Conservation (phyloP, 2,329 filamentous ascomycete species). For the Parafenestella ontariensis region DNA sequence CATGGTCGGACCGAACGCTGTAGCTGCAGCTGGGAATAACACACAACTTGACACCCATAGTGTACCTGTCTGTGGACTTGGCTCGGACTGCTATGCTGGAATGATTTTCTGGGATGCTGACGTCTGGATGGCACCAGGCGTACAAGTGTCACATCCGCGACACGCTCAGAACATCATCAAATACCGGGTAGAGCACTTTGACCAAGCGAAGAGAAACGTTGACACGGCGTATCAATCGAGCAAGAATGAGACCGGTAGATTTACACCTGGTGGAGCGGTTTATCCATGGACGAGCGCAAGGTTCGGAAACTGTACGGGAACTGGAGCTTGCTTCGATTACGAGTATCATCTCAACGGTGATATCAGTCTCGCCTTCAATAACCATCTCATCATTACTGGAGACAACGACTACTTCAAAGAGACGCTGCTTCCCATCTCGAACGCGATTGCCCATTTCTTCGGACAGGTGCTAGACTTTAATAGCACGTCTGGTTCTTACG, state of each 20-base stretch:
- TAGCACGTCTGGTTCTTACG: conserved; percentile 46
- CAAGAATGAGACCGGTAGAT: conserved; percentile 64
- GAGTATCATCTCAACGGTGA: conserved; percentile 76
- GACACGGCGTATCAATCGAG: conserved; percentile 63
- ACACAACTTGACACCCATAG: conserved; percentile 66
- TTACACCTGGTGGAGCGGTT: conserved; percentile 64
- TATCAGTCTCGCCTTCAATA: conserved; percentile 68
- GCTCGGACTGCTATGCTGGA: conserved; percentile 72
- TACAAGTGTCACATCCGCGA: conserved; percentile 69
- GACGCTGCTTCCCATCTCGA: conserved; percentile 67
- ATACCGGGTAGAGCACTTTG: conserved; percentile 66
- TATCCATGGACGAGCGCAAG: conserved; percentile 73
- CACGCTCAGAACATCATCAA: conserved; percentile 69
- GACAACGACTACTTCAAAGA: conserved; percentile 63
- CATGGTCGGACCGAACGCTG: conserved; percentile 62
- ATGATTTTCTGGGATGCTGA: conserved; percentile 72
- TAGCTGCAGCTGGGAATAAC: conserved; percentile 57
- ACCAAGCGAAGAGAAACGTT: conserved; percentile 67
- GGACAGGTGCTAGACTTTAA: conserved; percentile 67
- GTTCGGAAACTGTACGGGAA: conserved; percentile 71
- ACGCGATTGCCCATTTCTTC: conserved; percentile 69
- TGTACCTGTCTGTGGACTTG: conserved; percentile 71
- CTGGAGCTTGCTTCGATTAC: conserved; percentile 71
- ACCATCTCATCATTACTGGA: conserved; percentile 67
- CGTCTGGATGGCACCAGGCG: conserved; percentile 72